These are phyloP conservation scores for Cubamyces lactineus DNA, from an alignment of 768 basidiomycete species.

Conservation along the genomic window DNA sequence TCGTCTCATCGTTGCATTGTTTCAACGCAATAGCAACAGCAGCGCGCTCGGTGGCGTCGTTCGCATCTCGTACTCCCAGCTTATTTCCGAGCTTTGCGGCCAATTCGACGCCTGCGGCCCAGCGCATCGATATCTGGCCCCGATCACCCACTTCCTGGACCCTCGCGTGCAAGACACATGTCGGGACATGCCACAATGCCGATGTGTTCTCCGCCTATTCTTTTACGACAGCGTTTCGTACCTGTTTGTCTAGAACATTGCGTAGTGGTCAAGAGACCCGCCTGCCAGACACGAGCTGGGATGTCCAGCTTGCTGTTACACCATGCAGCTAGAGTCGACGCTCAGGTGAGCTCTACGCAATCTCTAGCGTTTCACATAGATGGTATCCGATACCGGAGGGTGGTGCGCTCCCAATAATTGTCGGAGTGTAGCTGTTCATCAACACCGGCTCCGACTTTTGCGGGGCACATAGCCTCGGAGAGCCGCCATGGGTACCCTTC, in stretches of 20 bases:
- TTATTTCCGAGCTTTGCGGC: constrained; percentile 9
- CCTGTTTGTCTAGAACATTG: constrained; percentile 1
- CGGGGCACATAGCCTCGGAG: neutral
- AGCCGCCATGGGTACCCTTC: neutral
- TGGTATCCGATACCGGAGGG: constrained; percentile 3
- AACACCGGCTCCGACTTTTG: constrained; percentile 1
- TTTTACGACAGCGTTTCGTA: constrained; percentile 8
- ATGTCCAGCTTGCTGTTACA: too few species aligned
- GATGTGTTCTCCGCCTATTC: neutral
- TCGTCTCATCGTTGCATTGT: neutral
- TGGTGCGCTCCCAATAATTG: neutral
- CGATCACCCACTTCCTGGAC: constrained; percentile 2
- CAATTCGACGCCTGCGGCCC: neutral
- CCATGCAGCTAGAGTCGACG: too few species aligned
- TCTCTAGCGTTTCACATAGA: neutral
- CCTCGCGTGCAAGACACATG: constrained; percentile 15
- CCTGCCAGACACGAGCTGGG: too few species aligned
- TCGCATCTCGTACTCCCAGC: neutral
- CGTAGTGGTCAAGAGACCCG: neutral
- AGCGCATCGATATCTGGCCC: constrained; percentile 12
- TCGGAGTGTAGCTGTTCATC: neutral
- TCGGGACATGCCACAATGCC: neutral
- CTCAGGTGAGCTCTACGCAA: neutral
- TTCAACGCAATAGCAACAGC: neutral
- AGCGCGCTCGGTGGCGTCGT: neutral